Evolutionary conservation across 2,329 filamentous ascomycete genomes (phyloP).

Genomic region (Penicillium sp.): DNA sequence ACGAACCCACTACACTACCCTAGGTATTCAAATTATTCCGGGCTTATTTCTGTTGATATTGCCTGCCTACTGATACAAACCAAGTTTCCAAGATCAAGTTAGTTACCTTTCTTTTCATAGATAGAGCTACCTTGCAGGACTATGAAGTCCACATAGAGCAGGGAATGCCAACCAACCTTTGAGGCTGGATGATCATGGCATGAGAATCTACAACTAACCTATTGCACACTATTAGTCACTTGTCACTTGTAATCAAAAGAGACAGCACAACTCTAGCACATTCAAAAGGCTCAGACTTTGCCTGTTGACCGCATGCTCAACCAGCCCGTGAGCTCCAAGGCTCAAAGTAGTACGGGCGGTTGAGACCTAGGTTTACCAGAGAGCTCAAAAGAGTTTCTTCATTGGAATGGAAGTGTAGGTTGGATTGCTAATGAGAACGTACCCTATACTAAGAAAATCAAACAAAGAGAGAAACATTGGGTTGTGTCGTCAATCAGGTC

Average conservation of each 20-base stretch:
- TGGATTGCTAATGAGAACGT: constrained; percentile 15
- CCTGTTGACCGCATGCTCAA: constrained; percentile 44
- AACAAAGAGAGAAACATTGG: constrained; percentile 5
- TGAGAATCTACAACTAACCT: background rate
- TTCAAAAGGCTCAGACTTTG: constrained; percentile 41
- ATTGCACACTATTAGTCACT: background rate
- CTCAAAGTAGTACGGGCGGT: constrained; percentile 34
- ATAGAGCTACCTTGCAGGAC: background rate
- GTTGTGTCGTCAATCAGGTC: constrained; percentile 46
- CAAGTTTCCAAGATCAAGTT: background rate
- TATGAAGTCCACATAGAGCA: too few species aligned
- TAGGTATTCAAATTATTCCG: constrained; percentile 6
- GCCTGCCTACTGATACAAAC: constrained; percentile 7
- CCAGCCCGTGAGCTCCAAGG: constrained; percentile 30
- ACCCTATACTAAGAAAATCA: constrained; percentile 14
- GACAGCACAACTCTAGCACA: background rate
- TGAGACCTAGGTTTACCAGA: constrained; percentile 48
- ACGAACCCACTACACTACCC: constrained; percentile 8
- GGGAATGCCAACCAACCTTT: too few species aligned
- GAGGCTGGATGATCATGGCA: background rate
- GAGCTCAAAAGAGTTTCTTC: constrained; percentile 40
- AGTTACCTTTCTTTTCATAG: background rate
- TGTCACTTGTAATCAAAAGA: background rate
- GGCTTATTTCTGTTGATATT: constrained; percentile 19
- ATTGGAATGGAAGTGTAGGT: constrained; percentile 18